Evolutionary conservation across 1,284 basidiomycete species (phyloP), one percentile per base, ranked within the genome.

Genomic region (Gymnopus androsaceus): DNA sequence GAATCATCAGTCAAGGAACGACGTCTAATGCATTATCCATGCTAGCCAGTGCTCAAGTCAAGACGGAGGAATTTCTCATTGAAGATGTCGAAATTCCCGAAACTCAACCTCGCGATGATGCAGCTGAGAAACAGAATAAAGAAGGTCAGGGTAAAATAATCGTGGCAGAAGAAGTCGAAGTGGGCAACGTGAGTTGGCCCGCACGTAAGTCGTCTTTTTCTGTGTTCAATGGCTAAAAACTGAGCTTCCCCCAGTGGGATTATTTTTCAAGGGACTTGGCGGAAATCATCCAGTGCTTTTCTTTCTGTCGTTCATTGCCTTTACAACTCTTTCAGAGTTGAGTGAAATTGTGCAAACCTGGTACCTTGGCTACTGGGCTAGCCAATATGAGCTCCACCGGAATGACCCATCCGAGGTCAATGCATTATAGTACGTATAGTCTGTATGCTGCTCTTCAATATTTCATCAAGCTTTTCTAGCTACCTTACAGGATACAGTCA

Each of bases 161-260:
- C 31, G 71, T 84, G 12, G 81, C 75, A 2, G 85, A 87, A 63
- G 84, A 87, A 67, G 75, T 83, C 52, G 75, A 78, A 3, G 71
- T 79, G 52, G 85, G 85, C 1, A 77, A 80, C 54, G 77, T 85
- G 3, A 74, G 82, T 50, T 77, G 78, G 73, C 56, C 65, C n/a
- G 75, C 79, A 8, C 48, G 76, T 77, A 57, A 68, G 48, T 23
- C 17, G 3, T 21, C 3, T 21, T 21, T 40, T 12, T 21, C 6
- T 3, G 19, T 40, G 19, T 40, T 11, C 1, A n/a, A n/a, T n/a
- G n/a, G n/a, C n/a, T n/a, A n/a, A 55, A 28, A 38, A 49, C 15
- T 15, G n/a, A n/a, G n/a, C n/a, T n/a, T n/a, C n/a, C 12, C 33
- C 69, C 48, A 75, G 72, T 67, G 70, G 59, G 51, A 28, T 54